A percentile compares a stretch with the other conserved stretches of the same genome.
Evolutionary conservation across 2,329 filamentous ascomycete genomes (phyloP).

Genomic region (Rutstroemia sp.): DNA sequence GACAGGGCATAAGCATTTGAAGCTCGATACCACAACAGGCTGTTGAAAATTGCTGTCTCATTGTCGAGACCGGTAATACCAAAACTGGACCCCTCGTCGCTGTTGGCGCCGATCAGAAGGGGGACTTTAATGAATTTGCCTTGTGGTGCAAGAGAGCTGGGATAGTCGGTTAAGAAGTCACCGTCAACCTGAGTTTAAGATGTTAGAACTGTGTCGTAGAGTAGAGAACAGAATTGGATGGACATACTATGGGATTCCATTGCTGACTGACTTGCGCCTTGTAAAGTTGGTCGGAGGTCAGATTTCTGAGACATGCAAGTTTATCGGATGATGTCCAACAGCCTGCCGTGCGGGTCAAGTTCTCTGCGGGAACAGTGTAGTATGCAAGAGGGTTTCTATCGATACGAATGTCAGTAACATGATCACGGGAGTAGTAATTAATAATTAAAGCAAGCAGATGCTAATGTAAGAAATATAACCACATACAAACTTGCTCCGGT

Average conservation of each 20-base stretch:
- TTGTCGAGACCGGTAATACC: slow-evolving; percentile 35
- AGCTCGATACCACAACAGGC: slow-evolving; percentile 34
- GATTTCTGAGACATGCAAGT: slow-evolving; percentile 17
- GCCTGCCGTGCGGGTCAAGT: slow-evolving; percentile 29
- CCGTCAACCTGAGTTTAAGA: slow-evolving; percentile 31
- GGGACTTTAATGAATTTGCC: slow-evolving; percentile 39
- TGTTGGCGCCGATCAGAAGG: slow-evolving; percentile 41
- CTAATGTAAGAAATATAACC: no score
- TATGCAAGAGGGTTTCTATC: slow-evolving; percentile 25
- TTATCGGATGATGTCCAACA: slow-evolving; percentile 18
- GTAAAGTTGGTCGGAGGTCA: slow-evolving; percentile 16
- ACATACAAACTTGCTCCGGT: slow-evolving; percentile 11
- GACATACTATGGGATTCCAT: slow-evolving; percentile 16
- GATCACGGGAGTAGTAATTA: no score
- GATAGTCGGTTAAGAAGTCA: slow-evolving; percentile 40
- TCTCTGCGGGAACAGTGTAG: slow-evolving; percentile 31
- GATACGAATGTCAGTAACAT: not conserved
- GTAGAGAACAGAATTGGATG: not conserved
- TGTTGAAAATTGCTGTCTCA: slow-evolving; percentile 36
- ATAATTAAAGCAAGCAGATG: not conserved
- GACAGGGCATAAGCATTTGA: slow-evolving; percentile 37
- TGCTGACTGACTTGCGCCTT: slow-evolving; percentile 14
- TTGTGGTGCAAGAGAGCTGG: slow-evolving; percentile 37
- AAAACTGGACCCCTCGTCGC: slow-evolving; percentile 40
- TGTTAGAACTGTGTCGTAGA: not conserved